A percentile compares a stretch with the other conserved stretches of the same genome.
Conservation (phyloP, 1,284 basidiomycete genomes). For the Puccinia polysora region DNA sequence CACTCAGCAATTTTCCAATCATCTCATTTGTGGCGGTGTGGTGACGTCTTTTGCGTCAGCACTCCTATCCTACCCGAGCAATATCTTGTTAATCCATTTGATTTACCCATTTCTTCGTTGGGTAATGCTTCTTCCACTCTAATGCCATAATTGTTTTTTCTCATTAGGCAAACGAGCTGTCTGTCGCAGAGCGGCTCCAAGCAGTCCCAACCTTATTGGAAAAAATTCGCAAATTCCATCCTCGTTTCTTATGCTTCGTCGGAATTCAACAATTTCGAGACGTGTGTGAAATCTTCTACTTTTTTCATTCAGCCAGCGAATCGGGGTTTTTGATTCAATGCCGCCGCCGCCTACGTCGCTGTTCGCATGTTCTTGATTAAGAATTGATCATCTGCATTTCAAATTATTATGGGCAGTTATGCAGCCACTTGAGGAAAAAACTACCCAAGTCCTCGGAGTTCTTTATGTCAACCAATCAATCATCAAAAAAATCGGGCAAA, state of each 20-base stretch:
- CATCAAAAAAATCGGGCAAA: neutral
- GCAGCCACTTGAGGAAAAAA: conserved; percentile 7
- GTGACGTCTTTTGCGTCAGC: too few relatives aligned
- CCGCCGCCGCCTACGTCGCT: neutral
- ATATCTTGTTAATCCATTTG: neutral
- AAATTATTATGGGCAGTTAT: neutral
- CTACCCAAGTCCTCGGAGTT: neutral
- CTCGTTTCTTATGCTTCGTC: conserved; percentile 19
- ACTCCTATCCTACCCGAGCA: too few relatives aligned
- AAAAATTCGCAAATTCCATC: conserved; percentile 1
- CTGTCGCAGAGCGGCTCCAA: neutral
- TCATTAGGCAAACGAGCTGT: conserved; percentile 19
- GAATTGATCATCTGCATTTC: neutral
- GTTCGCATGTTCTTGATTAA: neutral
- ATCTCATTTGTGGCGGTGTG: too few relatives aligned
- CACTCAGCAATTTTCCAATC: too few relatives aligned
- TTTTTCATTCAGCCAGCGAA: neutral
- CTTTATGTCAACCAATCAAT: neutral
- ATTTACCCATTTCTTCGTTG: neutral
- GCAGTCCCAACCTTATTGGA: neutral
- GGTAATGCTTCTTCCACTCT: neutral
- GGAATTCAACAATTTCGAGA: conserved; percentile 2
- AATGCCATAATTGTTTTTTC: neutral
- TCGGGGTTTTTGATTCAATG: neutral
- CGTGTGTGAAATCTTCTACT: neutral